A percentile compares a stretch with the other conserved stretches of the same genome.
Evolutionary conservation across 805 yeast species (phyloP).

Genomic region (Scheffersomyces spartinae): DNA sequence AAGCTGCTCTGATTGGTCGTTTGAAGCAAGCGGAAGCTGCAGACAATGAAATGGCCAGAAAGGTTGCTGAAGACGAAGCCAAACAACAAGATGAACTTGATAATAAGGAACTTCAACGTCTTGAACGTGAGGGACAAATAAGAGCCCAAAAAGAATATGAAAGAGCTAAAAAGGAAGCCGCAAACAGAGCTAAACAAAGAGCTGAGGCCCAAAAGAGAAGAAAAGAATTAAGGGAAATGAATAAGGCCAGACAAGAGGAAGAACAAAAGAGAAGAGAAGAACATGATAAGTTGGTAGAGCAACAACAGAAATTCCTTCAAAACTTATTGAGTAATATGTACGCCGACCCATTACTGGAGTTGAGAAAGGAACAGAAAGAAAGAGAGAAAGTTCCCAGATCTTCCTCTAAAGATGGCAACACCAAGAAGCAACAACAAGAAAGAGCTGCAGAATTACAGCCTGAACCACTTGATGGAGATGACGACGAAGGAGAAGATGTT

Average conservation of each 20-base stretch:
- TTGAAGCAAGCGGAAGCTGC: too few relatives aligned
- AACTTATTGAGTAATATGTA: too few relatives aligned
- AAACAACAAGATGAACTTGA: slow-evolving; percentile 1
- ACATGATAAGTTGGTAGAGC: slow-evolving; percentile 5
- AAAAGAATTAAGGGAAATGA: slow-evolving; percentile 1
- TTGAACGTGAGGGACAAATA: slow-evolving; percentile 1
- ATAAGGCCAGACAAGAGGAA: slow-evolving; percentile 4
- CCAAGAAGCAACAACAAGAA: too few relatives aligned
- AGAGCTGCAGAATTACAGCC: too few relatives aligned
- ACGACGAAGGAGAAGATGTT: too few relatives aligned
- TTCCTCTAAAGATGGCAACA: too few relatives aligned
- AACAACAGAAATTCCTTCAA: slow-evolving; percentile 12
- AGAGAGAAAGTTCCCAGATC: too few relatives aligned
- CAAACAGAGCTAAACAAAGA: slow-evolving; percentile 4
- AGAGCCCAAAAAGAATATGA: slow-evolving; percentile 3
- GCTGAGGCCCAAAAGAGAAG: slow-evolving; percentile 2
- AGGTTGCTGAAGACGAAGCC: slow-evolving; percentile 1
- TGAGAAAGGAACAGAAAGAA: slow-evolving; percentile 18
- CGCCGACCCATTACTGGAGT: too few relatives aligned
- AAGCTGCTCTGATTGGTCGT: too few relatives aligned
- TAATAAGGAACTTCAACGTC: slow-evolving; percentile 1
- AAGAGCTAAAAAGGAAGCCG: slow-evolving; percentile 3
- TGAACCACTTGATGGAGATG: too few relatives aligned
- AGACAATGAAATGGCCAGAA: too few relatives aligned
- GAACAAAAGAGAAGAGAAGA: slow-evolving; percentile 4